These are phyloP conservation scores for Aeminium ludgeri DNA, from an alignment of 495 filamentous ascomycete species.

Conservation along the genomic window DNA sequence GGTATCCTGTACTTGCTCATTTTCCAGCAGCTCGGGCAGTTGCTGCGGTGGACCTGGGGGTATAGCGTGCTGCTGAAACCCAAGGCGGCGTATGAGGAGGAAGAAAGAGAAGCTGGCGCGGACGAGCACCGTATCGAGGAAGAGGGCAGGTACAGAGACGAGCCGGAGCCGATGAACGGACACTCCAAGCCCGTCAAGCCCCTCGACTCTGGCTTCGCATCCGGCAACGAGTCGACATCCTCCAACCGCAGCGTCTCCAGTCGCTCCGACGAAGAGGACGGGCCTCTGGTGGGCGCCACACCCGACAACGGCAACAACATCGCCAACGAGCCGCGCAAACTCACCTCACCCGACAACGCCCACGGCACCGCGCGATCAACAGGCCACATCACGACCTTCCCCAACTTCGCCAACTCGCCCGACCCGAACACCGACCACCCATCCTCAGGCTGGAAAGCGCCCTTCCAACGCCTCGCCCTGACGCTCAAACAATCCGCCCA, in stretches of 20 bases:
- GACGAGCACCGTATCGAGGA: slow-evolving; percentile 8
- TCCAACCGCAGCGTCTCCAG: slow-evolving; percentile 12
- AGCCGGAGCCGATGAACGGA: slow-evolving; percentile 24
- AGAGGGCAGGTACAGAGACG: slow-evolving; percentile 42
- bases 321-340: slow-evolving; percentile 17
- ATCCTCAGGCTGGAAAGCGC: neutral
- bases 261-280: slow-evolving; percentile 14
- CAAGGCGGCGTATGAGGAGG: slow-evolving; percentile 50
- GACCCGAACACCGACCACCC: slow-evolving; percentile 2
- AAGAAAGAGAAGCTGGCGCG: slow-evolving; percentile 8
- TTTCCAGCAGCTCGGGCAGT: slow-evolving; percentile 92
- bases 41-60: slow-evolving; percentile 96
- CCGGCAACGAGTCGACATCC: slow-evolving; percentile 9
- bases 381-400: slow-evolving; percentile 19
- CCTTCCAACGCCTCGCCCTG: neutral
- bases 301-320: slow-evolving; percentile 27
- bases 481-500: slow-evolving; percentile 1
- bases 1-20: slow-evolving; percentile 92
- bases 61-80: slow-evolving; percentile 83
- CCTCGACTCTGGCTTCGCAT: slow-evolving; percentile 16
- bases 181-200: slow-evolving; percentile 25
- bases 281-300: slow-evolving; percentile 25
- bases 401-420: slow-evolving; percentile 16
- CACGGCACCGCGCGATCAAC: slow-evolving; percentile 11
- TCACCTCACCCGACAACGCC: slow-evolving; percentile 3